Percentiles rank a stretch among this genome's conserved stretches.
phyloP scores from a whole-genome alignment of 1,284 basidiomycete species.

The Ustilago xerochloae region DNA sequence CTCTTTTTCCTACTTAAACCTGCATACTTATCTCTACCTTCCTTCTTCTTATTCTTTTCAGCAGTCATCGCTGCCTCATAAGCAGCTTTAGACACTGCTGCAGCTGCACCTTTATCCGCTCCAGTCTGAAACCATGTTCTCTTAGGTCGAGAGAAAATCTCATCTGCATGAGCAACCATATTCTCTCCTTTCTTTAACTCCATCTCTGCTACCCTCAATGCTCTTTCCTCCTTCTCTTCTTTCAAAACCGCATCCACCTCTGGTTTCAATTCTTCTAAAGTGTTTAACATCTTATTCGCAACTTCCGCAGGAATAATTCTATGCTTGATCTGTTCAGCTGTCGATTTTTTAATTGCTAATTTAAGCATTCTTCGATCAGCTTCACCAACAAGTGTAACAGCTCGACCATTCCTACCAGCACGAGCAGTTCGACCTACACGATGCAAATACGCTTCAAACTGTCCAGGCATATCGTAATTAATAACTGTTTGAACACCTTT shows the following conservation, averaged over 20 bases:
- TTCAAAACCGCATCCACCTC: constrained; percentile 84
- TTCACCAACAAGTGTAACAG: constrained; percentile 95
- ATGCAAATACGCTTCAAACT: constrained; percentile 96
- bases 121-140: constrained; percentile 96
- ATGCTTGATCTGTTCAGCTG: constrained; percentile 86
- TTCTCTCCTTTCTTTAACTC: constrained; percentile 95
- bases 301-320: constrained; percentile 86
- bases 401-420: constrained; percentile 70
- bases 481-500: constrained; percentile 94
- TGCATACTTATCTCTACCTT: constrained; percentile 42
- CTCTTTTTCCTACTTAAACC: constrained; percentile 60
- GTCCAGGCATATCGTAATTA: constrained; percentile 96
- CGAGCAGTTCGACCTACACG: constrained; percentile 78
- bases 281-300: constrained; percentile 78
- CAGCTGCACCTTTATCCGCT: constrained; percentile 77
- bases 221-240: constrained; percentile 96
- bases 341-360: constrained; percentile 89
- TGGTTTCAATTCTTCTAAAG: constrained; percentile 78
- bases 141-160: constrained; percentile 92
- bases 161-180: constrained; percentile 91
- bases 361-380: constrained; percentile 96
- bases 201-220: constrained; percentile 82
- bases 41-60: constrained; percentile 19
- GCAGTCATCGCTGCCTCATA: constrained; percentile 56
- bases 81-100: constrained; percentile 35